Percentiles rank a stretch among this genome's conserved stretches.
Conservation (phyloP, 2,329 filamentous ascomycete genomes). For the Mollisiaceae sp. region DNA sequence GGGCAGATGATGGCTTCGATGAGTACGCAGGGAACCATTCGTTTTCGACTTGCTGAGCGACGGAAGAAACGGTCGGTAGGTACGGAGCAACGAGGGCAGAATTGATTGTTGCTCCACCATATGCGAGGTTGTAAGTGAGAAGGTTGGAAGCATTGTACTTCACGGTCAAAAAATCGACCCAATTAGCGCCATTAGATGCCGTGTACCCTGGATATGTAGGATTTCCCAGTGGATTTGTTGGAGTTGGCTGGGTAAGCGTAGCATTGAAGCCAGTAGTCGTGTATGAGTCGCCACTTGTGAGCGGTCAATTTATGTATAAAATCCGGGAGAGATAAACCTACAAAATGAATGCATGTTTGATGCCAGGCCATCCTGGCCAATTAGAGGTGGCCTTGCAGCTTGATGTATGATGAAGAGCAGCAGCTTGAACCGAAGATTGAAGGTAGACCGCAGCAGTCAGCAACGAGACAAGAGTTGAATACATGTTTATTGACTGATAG, state of each 20-base stretch:
- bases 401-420: conserved; percentile 2
- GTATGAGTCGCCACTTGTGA: conserved; percentile 48
- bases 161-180: conserved; percentile 56
- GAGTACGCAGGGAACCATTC: conserved; percentile 50
- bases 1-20: conserved; percentile 35
- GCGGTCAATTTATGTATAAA: not conserved
- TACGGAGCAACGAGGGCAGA: conserved; percentile 46
- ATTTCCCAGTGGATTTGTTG: conserved; percentile 47
- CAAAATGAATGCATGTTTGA: conserved; percentile 51
- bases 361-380: conserved; percentile 40
- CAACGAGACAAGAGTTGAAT: conserved; percentile 16
- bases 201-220: conserved; percentile 48
- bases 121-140: conserved; percentile 57
- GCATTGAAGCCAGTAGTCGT: conserved; percentile 46
- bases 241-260: conserved; percentile 42
- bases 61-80: conserved; percentile 44
- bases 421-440: conserved; percentile 20
- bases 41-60: conserved; percentile 47
- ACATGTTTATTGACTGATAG: conserved; percentile 21
- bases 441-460: conserved; percentile 17
- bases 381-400: conserved; percentile 20
- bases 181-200: conserved; percentile 56
- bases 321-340: conserved; percentile 36
- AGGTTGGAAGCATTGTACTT: conserved; percentile 51
- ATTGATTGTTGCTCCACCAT: conserved; percentile 50